These are phyloP conservation scores for Chimonanthus salicifolius DNA, from an alignment of 164 flowering plant species.

Conservation along the genomic window DNA sequence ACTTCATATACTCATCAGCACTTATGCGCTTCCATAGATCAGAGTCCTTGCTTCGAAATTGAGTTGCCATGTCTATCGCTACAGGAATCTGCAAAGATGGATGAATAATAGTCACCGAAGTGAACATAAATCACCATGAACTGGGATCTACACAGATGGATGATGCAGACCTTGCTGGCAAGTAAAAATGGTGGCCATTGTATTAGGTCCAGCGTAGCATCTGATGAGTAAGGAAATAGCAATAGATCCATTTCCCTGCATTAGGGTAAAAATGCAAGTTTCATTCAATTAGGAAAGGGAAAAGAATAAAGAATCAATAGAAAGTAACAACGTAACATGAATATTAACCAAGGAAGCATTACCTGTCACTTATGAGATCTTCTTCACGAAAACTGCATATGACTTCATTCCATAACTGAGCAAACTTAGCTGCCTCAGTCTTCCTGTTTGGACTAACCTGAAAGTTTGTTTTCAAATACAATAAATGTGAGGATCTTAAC, in stretches of 20 bases:
- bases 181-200: constrained; percentile 99
- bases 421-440: constrained; percentile 96
- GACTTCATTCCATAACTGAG: constrained; percentile 96
- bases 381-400: constrained; percentile 92
- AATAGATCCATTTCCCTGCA: constrained; percentile 95
- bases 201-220: constrained; percentile 71
- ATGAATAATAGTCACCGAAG: constrained; percentile 11
- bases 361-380: constrained; percentile 93
- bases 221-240: constrained; percentile 89
- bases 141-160: background rate
- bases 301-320: constrained; percentile 2
- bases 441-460: constrained; percentile 76
- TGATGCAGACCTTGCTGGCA: constrained; percentile 79
- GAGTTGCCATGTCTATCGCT: constrained; percentile 94
- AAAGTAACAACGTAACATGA: constrained; percentile 2
- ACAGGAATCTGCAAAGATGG: constrained; percentile 70
- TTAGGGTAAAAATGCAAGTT: constrained; percentile 11
- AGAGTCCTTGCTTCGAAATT: constrained; percentile 67
- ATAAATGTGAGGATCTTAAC: constrained; percentile 6
- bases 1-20: constrained; percentile 94
- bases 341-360: constrained; percentile 27
- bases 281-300: constrained; percentile 8
- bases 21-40: constrained; percentile 97
- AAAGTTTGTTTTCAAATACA: constrained; percentile 5
- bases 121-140: background rate